phyloP scores from a whole-genome alignment of 2,329 filamentous ascomycete species.

The Ceratocystiopsis brevicomis region DNA sequence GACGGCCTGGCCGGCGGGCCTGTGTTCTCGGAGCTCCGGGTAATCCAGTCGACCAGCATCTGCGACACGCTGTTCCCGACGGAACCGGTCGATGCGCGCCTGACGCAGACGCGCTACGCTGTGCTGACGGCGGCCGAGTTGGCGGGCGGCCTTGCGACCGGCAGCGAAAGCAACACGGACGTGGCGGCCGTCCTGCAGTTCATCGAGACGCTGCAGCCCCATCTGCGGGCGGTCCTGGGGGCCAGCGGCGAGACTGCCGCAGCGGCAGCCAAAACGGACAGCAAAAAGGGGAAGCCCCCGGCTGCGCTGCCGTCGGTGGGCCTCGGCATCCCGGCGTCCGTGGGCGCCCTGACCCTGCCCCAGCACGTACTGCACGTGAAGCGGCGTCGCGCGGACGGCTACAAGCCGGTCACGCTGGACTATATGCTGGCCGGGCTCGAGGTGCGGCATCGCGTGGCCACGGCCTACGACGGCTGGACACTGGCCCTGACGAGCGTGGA shows the following conservation, averaged over 20 bases:
- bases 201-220: slow-evolving; percentile 8
- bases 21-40: slow-evolving; percentile 4
- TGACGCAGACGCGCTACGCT: slow-evolving; percentile 21
- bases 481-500: slow-evolving; percentile 34
- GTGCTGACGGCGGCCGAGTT: slow-evolving; percentile 12
- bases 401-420: slow-evolving; percentile 8
- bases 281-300: too few relatives aligned
- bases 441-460: slow-evolving; percentile 26
- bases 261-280: too few relatives aligned
- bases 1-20: neutral
- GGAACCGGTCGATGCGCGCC: slow-evolving; percentile 28
- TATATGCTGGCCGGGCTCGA: slow-evolving; percentile 34
- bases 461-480: slow-evolving; percentile 23
- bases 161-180: neutral
- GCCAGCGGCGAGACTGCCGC: slow-evolving; percentile 17
- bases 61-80: slow-evolving; percentile 27
- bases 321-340: slow-evolving; percentile 11
- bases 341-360: slow-evolving; percentile 3
- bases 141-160: neutral
- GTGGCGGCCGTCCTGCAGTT: slow-evolving; percentile 1
- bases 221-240: slow-evolving; percentile 24
- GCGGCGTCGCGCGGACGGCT: neutral
- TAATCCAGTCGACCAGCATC: slow-evolving; percentile 19
- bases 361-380: too few relatives aligned
- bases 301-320: slow-evolving; percentile 14